Conservation (phyloP, 1,284 basidiomycete genomes). For the Coniferiporia weirii region DNA sequence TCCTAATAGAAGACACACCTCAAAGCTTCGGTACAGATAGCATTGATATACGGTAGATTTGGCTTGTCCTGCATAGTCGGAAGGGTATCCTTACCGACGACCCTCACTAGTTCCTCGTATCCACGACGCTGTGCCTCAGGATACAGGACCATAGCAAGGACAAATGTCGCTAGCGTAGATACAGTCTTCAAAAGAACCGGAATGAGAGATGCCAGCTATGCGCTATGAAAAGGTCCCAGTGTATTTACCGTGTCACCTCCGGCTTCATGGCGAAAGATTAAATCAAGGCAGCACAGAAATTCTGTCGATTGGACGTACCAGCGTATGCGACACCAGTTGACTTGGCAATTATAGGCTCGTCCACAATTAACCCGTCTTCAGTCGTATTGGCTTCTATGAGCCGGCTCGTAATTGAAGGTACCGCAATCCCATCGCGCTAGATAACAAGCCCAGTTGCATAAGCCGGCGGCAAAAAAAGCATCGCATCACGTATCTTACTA, state of each 20-base stretch:
- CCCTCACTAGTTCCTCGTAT: conserved; percentile 20
- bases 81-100: conserved; percentile 19
- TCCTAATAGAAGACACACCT: not conserved
- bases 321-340: not conserved
- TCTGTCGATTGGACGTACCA: not conserved
- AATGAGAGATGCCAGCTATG: not conserved
- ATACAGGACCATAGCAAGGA: conserved; percentile 17
- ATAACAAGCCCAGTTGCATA: too few relatives aligned
- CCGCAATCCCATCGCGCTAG: too few relatives aligned
- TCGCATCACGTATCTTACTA: too few relatives aligned
- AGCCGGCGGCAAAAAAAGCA: too few relatives aligned
- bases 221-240: not conserved
- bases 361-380: not conserved
- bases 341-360: not conserved
- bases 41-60: conserved; percentile 21
- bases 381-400: not conserved
- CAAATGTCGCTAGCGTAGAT: conserved; percentile 12
- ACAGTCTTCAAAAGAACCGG: not conserved
- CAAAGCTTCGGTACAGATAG: conserved; percentile 17
- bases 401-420: too few relatives aligned
- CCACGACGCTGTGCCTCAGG: conserved; percentile 16
- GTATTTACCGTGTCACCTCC: not conserved
- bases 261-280: not conserved
- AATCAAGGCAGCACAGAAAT: not conserved
- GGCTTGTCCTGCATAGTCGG: conserved; percentile 21